These are phyloP conservation scores for Curvularia sp. DNA, from an alignment of 2,329 filamentous ascomycete genomes.

Conservation along the genomic window DNA sequence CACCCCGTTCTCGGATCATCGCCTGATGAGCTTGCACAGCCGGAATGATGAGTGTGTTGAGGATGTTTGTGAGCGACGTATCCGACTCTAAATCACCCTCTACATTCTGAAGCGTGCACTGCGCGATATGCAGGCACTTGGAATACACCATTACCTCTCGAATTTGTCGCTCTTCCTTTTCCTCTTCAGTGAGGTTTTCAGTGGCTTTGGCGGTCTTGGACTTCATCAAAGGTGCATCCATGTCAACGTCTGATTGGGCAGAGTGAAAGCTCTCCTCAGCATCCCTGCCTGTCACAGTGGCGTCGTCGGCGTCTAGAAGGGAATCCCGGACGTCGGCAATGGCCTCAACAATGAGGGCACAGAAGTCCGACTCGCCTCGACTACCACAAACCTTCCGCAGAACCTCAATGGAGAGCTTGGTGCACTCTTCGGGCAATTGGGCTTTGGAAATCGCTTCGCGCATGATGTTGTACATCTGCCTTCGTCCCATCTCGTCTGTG, in stretches of 20 bases:
- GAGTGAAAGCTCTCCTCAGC: constrained; percentile 88
- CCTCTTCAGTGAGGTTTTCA: constrained; percentile 57
- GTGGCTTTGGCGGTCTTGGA: constrained; percentile 42
- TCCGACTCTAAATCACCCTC: constrained; percentile 87
- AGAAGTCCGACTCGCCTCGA: constrained; percentile 82
- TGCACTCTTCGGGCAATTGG: constrained; percentile 89
- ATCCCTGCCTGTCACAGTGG: constrained; percentile 58
- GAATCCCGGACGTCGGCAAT: constrained; percentile 97
- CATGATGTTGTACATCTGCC: constrained; percentile 94
- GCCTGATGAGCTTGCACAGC: constrained; percentile 93
- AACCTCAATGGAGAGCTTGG: constrained; percentile 83
- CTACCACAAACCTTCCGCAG: constrained; percentile 83
- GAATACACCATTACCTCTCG: constrained; percentile 96
- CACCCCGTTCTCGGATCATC: constrained; percentile 86
- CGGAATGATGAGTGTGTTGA: constrained; percentile 95
- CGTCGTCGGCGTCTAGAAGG: constrained; percentile 72
- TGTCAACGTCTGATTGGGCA: constrained; percentile 82
- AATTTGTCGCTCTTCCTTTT: constrained; percentile 74
- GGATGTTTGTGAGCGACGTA: constrained; percentile 91
- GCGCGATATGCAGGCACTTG: constrained; percentile 96
- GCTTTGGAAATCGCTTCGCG: constrained; percentile 84
- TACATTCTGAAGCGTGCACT: constrained; percentile 96
- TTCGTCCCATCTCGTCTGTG: constrained; percentile 92
- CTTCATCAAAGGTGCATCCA: constrained; percentile 59
- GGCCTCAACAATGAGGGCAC: constrained; percentile 85